Percentiles rank a stretch among this genome's conserved stretches.
Evolutionary conservation across 2,329 filamentous ascomycete genomes (phyloP).

Genomic region (Westerdykella ornata): DNA sequence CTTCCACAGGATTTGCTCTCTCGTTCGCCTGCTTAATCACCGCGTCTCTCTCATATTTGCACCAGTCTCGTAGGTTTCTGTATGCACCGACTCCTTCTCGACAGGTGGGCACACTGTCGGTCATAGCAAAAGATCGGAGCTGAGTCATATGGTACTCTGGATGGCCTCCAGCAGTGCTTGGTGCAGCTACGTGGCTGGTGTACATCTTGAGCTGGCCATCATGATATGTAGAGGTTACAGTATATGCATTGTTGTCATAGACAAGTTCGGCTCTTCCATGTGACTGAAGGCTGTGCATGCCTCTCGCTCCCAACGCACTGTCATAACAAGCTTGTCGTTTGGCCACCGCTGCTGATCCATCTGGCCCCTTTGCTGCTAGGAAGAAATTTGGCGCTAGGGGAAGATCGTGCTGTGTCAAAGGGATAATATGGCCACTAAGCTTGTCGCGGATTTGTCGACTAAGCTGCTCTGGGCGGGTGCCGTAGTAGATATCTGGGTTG

Average conservation of each 20-base stretch:
- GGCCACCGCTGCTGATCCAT: constrained; percentile 21
- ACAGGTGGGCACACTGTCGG: constrained; percentile 7
- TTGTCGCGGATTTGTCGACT: constrained; percentile 20
- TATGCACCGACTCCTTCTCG: constrained; percentile 8
- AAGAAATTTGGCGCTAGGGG: constrained; percentile 33
- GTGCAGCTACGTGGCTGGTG: constrained; percentile 34
- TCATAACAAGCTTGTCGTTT: constrained; percentile 20
- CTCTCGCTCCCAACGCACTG: constrained; percentile 27
- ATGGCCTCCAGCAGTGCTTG: constrained; percentile 22
- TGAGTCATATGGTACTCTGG: constrained; percentile 42
- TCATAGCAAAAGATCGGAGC: constrained; percentile 7
- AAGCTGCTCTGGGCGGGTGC: constrained; percentile 24
- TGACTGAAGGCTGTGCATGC: constrained; percentile 37
- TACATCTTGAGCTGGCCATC: constrained; percentile 36
- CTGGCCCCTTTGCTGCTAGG: constrained; percentile 36
- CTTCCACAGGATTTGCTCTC: constrained; percentile 7
- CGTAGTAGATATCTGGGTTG: constrained; percentile 32
- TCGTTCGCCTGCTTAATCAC: constrained; percentile 13
- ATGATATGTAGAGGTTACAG: constrained; percentile 38
- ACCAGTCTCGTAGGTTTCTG: constrained; percentile 13
- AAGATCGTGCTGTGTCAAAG: constrained; percentile 19
- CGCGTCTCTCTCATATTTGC: constrained; percentile 10
- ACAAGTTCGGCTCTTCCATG: constrained; percentile 24
- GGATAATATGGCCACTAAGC: constrained; percentile 23
- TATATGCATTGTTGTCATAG: constrained; percentile 40